Base-by-base conservation (phyloP, 371 early-diverging fungal species). In the Amoeboaphelidium occidentale region DNA sequence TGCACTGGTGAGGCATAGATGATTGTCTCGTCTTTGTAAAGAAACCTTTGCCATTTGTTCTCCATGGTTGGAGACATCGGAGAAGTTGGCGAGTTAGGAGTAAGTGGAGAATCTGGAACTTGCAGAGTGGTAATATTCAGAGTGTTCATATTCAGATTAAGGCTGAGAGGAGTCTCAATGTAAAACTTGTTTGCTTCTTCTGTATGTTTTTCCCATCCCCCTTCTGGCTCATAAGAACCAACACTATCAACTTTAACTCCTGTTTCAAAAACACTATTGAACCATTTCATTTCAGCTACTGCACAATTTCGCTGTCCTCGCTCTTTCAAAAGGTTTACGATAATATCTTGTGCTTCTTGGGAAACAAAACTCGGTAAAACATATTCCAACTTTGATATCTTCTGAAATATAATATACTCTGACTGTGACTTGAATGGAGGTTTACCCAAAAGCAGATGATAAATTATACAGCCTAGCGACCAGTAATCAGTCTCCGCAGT, bases 381-480 rank as follows among this genome's bases (percentile, higher is more conserved):
- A 55, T 84, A 92, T 20, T 90, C 81, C 23, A 85, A 67, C 49
- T 83, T 77, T 50, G 77, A 70, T 53, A 97, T 78, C 60, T 80
- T 86, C 62, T 93, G 89, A 57, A 93, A 92, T 0, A 93, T 97
- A 55, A 84, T 80, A 58, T 87, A 91, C 53, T 97, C 90, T 48
- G 89, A 94, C 2, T 71, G 62, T 22, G 79, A 93, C 56, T 91
- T 90, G 65, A 99, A 98, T 0, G 98, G 98, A 13, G 94, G 90
- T 44, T 69, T 65, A 3, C 94, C 97, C 22, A 79, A 72, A 12
- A 91, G 62, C 68, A 99, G 63, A 63, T 97, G 97, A 64, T 79
- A 97, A 2, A 93, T 71, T 14, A 98, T 92, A 63, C 96, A 93
- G 1, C 96, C 99, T 22, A 98, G 60, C 12, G 98, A 89, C 99